phyloP scores from a whole-genome alignment of 371 early-diverging fungal genomes.

The Chytridium lagenaria region DNA sequence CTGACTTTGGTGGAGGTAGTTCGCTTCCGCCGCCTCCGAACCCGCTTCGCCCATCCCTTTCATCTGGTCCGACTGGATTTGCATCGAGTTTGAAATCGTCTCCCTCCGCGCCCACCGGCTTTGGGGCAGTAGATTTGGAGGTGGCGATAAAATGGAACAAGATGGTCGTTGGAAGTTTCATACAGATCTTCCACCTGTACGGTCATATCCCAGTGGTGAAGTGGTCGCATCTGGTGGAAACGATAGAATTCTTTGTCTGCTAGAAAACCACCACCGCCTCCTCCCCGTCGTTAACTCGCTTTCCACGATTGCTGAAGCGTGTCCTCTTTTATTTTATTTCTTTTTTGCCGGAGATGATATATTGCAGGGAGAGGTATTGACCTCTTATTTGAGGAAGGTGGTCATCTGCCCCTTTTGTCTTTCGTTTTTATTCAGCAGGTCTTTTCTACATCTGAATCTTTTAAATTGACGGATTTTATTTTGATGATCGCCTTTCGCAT shows the following conservation, averaged over 20 bases:
- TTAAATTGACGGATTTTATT: no score
- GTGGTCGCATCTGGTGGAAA: constrained; percentile 10
- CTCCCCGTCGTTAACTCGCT: constrained; percentile 4
- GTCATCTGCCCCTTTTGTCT: no score
- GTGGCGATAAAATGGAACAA: constrained; percentile 25
- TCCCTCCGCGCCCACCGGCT: constrained; percentile 1
- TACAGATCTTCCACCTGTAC: constrained; percentile 44
- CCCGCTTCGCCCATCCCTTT: constrained; percentile 1
- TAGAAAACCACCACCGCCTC: constrained; percentile 17
- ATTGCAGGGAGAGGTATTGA: no score
- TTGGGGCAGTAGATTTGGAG: not conserved
- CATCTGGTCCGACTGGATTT: not conserved
- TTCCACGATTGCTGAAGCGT: not conserved
- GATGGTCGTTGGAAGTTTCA: constrained; percentile 45
- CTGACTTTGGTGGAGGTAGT: constrained; percentile 6
- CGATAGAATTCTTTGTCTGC: no score
- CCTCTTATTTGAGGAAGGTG: no score
- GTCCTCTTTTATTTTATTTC: not conserved
- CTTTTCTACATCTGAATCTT: no score
- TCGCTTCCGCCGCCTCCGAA: constrained; percentile 5
- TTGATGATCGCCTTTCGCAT: no score
- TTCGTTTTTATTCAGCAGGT: no score
- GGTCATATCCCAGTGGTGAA: constrained; percentile 32
- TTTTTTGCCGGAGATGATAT: no score
- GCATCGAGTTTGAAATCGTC: not conserved